Percentiles rank a stretch among this genome's conserved stretches.
phyloP scores from a whole-genome alignment of 1,284 basidiomycete genomes.

The Erythrobasidium hasegawianum region DNA sequence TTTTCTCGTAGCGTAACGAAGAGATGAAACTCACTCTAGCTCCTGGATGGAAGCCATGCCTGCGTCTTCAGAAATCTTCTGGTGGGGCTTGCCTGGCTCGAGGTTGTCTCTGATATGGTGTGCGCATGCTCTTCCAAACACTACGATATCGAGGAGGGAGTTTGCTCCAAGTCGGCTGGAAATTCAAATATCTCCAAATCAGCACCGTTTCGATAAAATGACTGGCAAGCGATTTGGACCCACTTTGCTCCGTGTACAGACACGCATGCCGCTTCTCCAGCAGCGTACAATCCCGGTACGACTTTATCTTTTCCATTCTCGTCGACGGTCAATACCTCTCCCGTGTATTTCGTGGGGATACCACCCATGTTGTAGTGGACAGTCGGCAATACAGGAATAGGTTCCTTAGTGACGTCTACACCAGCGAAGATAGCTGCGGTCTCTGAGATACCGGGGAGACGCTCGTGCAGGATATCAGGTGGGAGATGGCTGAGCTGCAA shows the following conservation, averaged over 20 bases:
- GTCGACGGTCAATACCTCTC: constrained; percentile 86
- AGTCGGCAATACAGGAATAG: constrained; percentile 92
- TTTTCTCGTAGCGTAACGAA: not conserved
- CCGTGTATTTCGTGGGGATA: constrained; percentile 98
- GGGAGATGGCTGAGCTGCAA: constrained; percentile 97
- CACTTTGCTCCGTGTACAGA: constrained; percentile 96
- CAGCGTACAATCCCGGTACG: constrained; percentile 96
- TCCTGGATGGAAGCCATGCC: constrained; percentile 82
- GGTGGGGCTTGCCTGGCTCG: constrained; percentile 86
- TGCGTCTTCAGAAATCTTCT: constrained; percentile 78
- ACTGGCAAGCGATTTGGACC: too few relatives aligned
- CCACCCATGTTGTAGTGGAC: constrained; percentile 93
- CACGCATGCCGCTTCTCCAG: constrained; percentile 97
- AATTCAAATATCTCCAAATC: too few relatives aligned
- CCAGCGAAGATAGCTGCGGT: constrained; percentile 98
- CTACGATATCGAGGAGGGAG: constrained; percentile 97
- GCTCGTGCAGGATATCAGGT: constrained; percentile 91
- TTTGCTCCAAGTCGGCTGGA: constrained; percentile 92
- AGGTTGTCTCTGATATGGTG: constrained; percentile 94
- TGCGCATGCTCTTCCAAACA: constrained; percentile 97
- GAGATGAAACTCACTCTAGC: constrained; percentile 60
- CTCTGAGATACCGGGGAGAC: constrained; percentile 98
- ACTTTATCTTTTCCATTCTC: constrained; percentile 86
- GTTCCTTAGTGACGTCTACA: constrained; percentile 99
- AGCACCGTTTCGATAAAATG: too few relatives aligned